phyloP scores from a whole-genome alignment of 176 grass and related monocot species.

The Oryza nivara region DNA sequence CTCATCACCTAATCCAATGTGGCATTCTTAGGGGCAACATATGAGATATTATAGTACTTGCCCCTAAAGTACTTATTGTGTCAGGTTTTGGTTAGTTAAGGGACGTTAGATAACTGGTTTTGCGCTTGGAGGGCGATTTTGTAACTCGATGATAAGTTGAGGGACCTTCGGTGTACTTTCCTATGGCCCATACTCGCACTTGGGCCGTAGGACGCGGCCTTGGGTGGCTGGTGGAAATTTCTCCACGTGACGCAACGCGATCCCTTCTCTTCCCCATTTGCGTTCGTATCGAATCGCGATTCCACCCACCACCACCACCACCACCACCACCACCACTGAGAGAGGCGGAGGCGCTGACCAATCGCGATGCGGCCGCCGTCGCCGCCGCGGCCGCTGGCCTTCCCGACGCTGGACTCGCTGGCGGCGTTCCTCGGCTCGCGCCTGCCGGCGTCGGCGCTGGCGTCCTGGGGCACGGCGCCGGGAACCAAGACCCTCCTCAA shows the following conservation, averaged over 20 bases:
- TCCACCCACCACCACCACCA: background rate
- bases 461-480: slow-evolving; percentile 68
- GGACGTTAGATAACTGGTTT: too few relatives aligned
- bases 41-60: too few relatives aligned
- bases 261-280: background rate
- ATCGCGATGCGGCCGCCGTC: slow-evolving; percentile 43
- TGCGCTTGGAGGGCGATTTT: too few relatives aligned
- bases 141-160: too few relatives aligned
- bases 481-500: slow-evolving; percentile 84
- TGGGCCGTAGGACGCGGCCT: background rate
- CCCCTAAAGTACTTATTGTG: too few relatives aligned
- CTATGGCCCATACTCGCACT: background rate
- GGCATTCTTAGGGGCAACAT: too few relatives aligned
- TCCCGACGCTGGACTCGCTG: slow-evolving; percentile 74
- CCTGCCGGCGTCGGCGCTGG: slow-evolving; percentile 44
- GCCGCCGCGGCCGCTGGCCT: slow-evolving; percentile 54
- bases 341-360: background rate
- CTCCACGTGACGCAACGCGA: background rate
- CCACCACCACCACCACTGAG: background rate
- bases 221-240: background rate
- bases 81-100: too few relatives aligned
- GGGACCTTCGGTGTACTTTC: too few relatives aligned
- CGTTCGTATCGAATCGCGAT: background rate
- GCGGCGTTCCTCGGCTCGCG: slow-evolving; percentile 62
- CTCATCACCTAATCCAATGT: too few relatives aligned